Conservation (phyloP, 2,329 filamentous ascomycete genomes). For the Claviceps fusiformis region DNA sequence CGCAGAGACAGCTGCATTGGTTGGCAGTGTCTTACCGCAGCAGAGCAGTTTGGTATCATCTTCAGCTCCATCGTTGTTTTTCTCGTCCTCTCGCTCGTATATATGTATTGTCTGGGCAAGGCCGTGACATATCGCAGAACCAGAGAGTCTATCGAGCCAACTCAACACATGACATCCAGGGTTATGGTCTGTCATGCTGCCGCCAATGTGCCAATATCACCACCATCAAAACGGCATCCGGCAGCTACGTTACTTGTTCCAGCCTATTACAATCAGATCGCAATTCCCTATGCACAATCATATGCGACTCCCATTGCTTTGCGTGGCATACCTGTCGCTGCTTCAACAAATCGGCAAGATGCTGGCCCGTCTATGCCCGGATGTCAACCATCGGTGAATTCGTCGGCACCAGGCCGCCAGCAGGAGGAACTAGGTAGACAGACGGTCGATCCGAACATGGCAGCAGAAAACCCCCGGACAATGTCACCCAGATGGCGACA, state of each 20-base stretch:
- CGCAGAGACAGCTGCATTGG: slow-evolving; percentile 14
- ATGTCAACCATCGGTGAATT: not conserved
- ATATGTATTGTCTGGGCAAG: slow-evolving; percentile 23
- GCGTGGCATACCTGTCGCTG: not conserved
- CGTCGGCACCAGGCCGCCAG: not conserved
- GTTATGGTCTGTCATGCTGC: not conserved
- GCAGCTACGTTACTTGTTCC: not conserved
- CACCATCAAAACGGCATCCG: not conserved
- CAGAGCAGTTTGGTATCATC: slow-evolving; percentile 26
- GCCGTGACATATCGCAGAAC: slow-evolving; percentile 4
- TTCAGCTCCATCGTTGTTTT: slow-evolving; percentile 19
- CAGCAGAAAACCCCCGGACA: slow-evolving; percentile 2
- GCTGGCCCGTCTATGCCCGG: not conserved
- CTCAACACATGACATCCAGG: not conserved
- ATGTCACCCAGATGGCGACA: slow-evolving; percentile 15
- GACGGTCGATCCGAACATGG: not conserved
- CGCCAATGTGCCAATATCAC: not conserved
- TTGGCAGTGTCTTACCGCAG: slow-evolving; percentile 26
- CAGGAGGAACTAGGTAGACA: not conserved
- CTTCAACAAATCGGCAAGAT: not conserved
- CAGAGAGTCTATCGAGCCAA: not conserved
- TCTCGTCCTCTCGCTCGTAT: slow-evolving; percentile 16
- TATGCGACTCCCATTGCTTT: not conserved
- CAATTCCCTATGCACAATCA: not conserved
- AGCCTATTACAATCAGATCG: not conserved